Evolutionary conservation across 2,329 filamentous ascomycete species (phyloP).

Genomic region (Penicillium sp.): DNA sequence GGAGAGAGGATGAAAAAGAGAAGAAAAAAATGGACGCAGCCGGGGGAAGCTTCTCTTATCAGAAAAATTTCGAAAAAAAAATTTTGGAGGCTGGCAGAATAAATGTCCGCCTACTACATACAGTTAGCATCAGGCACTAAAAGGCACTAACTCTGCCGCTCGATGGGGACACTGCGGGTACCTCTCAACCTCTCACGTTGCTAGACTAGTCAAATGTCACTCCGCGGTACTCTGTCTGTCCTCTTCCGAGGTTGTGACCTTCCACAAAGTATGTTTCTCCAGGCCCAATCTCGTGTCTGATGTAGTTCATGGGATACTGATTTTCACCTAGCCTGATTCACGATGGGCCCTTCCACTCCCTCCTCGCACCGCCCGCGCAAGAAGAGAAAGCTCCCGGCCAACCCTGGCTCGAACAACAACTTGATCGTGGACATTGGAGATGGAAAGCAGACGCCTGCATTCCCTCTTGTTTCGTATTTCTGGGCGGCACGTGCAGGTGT

Average conservation of each 20-base stretch:
- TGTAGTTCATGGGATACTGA: constrained; percentile 24
- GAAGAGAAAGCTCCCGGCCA: constrained; percentile 39
- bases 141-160: constrained; percentile 2
- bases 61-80: constrained; percentile 23
- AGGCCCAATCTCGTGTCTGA: not conserved
- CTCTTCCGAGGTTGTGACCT: not conserved
- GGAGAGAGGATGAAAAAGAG: constrained; percentile 22
- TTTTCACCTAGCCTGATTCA: constrained; percentile 10
- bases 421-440: constrained; percentile 44
- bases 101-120: constrained; percentile 25
- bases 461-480: constrained; percentile 88
- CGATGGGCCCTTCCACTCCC: constrained; percentile 29
- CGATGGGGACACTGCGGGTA: constrained; percentile 19
- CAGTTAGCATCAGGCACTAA: constrained; percentile 15
- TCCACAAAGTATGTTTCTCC: not conserved
- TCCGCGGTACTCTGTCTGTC: not conserved
- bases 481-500: constrained; percentile 79
- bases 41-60: constrained; percentile 29
- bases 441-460: constrained; percentile 60
- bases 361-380: constrained; percentile 44
- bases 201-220: not conserved
- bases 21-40: constrained; percentile 21
- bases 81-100: constrained; percentile 29
- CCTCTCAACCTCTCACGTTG: constrained; percentile 6
- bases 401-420: constrained; percentile 40